These are phyloP conservation scores for Wickerhamiella qilinensis DNA, from an alignment of 805 yeast genomes.

Conservation along the genomic window DNA sequence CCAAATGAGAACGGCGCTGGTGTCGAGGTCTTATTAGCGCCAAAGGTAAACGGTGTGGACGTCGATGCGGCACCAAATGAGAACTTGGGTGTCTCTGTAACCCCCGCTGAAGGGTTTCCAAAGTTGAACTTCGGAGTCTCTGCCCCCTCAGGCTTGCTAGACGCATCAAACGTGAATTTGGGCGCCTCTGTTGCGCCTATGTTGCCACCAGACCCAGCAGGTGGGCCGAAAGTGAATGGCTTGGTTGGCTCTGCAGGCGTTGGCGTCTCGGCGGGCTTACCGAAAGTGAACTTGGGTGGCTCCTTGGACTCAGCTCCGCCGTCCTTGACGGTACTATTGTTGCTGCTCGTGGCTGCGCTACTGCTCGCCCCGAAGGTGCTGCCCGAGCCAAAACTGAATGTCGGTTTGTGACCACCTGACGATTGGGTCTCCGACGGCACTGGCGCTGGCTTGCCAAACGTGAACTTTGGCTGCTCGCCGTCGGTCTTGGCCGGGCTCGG, in stretches of 20 bases:
- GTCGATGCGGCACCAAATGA: too few relatives aligned
- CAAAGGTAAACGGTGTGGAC: too few relatives aligned
- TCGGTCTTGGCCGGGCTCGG: background rate
- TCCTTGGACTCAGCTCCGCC: background rate
- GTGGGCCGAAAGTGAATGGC: constrained; percentile 11
- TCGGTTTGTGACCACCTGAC: background rate
- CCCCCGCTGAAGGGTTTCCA: constrained; percentile 1
- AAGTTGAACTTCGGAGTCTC: constrained; percentile 5
- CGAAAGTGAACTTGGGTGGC: constrained; percentile 4
- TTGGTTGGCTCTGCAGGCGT: constrained; percentile 7
- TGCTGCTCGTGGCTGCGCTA: background rate
- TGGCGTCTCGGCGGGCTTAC: background rate
- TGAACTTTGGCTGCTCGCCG: background rate
- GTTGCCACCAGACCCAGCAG: too few relatives aligned
- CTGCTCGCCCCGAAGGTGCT: background rate
- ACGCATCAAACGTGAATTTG: background rate
- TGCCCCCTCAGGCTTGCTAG: background rate
- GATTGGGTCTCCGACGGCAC: background rate
- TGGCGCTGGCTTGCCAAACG: constrained; percentile 1
- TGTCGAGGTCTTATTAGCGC: too few relatives aligned
- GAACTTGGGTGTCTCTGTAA: constrained; percentile 7
- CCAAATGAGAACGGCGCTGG: too few relatives aligned
- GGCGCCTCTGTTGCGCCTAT: background rate
- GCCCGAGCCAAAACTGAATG: background rate
- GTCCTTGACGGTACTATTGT: too few relatives aligned